Evolutionary conservation across 1,139 yeast genomes (phyloP).

Genomic region (Sugiyamaella xylanicola): DNA sequence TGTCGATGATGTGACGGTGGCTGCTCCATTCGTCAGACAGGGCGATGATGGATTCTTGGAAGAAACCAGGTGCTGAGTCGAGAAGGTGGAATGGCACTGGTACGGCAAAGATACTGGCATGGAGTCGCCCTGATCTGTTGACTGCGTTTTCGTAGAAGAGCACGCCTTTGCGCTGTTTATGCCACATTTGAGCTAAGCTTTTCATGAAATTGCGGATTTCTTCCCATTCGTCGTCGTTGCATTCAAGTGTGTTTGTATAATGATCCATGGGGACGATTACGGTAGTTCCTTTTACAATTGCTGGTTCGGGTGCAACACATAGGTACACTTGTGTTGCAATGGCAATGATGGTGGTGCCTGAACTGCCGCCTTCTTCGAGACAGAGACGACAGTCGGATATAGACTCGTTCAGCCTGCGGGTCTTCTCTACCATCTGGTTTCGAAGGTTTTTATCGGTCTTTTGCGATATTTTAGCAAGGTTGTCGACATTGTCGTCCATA

Average conservation of each 20-base stretch:
- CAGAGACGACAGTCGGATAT: constrained; percentile 48
- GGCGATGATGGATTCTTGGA: constrained; percentile 47
- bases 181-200: constrained; percentile 46
- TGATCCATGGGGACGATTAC: constrained; percentile 51
- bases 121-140: constrained; percentile 38
- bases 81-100: constrained; percentile 46
- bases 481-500: constrained; percentile 48
- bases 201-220: constrained; percentile 52
- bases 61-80: constrained; percentile 45
- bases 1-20: constrained; percentile 45
- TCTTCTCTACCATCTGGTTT: constrained; percentile 38
- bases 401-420: constrained; percentile 37
- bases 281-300: constrained; percentile 41
- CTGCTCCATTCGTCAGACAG: constrained; percentile 48
- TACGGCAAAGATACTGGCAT: constrained; percentile 49
- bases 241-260: constrained; percentile 45
- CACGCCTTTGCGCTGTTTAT: constrained; percentile 43
- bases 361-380: constrained; percentile 36
- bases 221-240: constrained; percentile 50
- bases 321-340: constrained; percentile 40
- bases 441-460: constrained; percentile 30
- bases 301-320: constrained; percentile 45
- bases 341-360: constrained; percentile 38
- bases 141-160: constrained; percentile 52
- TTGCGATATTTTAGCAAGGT: constrained; percentile 39